Conservation (phyloP, 169 alveolate species). For the Cyclospora cayetanensis region DNA sequence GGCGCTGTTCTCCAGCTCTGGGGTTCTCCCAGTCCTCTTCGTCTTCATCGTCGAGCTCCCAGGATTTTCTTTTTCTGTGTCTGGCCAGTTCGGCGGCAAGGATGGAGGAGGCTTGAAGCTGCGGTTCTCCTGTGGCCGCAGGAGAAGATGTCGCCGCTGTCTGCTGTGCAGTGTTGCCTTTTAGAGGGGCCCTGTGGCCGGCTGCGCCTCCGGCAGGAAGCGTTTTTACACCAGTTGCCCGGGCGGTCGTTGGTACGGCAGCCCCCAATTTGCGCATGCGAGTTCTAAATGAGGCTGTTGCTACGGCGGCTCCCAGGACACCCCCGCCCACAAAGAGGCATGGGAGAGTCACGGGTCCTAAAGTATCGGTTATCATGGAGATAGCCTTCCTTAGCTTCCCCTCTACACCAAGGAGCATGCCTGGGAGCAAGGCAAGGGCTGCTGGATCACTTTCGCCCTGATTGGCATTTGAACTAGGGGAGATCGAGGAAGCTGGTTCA, state of each 20-base stretch:
- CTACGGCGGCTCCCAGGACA: not conserved
- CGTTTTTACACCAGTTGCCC: too few relatives aligned
- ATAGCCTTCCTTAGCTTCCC: not conserved
- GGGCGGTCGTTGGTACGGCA: not conserved
- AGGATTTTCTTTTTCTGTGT: not conserved
- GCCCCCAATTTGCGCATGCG: not conserved
- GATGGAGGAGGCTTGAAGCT: not conserved
- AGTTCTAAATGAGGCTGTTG: not conserved
- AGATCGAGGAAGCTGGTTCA: too few relatives aligned
- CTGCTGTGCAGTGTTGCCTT: not conserved
- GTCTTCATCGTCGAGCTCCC: not conserved
- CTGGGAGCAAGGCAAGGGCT: not conserved
- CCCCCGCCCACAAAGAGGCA: slow-evolving; percentile 7
- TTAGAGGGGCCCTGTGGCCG: not conserved
- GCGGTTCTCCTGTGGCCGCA: not conserved
- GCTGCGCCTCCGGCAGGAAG: not conserved
- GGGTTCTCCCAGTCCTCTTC: not conserved
- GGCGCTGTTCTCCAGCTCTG: not conserved
- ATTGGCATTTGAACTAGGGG: too few relatives aligned
- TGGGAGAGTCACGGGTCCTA: slow-evolving; percentile 1
- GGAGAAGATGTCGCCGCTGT: not conserved
- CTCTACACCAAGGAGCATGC: not conserved
- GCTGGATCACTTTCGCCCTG: too few relatives aligned
- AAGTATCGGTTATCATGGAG: not conserved
- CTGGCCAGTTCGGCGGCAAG: slow-evolving; percentile 20